Base-by-base conservation (phyloP, 495 filamentous ascomycete species). In the Penicillium simplicissimum region DNA sequence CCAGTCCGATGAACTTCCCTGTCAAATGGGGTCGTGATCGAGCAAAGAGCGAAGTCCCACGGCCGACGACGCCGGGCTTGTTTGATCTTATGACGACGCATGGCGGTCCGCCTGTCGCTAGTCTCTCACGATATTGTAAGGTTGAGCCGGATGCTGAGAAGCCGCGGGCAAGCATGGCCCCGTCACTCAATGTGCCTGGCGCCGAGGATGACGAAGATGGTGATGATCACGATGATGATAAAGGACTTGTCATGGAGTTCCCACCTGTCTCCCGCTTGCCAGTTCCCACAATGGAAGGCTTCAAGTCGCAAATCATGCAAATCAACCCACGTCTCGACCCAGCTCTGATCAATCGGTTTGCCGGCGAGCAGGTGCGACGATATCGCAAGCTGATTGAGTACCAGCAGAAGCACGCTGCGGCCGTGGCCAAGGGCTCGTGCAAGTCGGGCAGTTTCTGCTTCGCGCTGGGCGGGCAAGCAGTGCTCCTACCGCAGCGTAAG, bases 271-370 rank as follows among this genome's bases (percentile, higher is more conserved):
- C 73, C 2, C 70, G 74, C 31, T 63, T 78, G n/a, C 89, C 90
- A 57, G 79, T 87, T 23, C 92, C 94, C 5, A 94, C 85, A 8
- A 73, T 85, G 17, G 85, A 87, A 54, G 92, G 93, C 5, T 97
- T 97, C 74, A 86, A 85, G 61, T 76, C 82, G 11, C 91, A 96
- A 71, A 83, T 96, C 19, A 76, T 85, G 61, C 79, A 85, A 63
- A 73, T 92, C 35, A 93, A 93, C 64, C 90, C 92, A 13, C 78
- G 80, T 4, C 71, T 90, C n/a, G 79, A 84, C 52, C 81, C 77
- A 17, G 90, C 84, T 67, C 77, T 97, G 64, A 82, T 94, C 17
- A 88, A 94, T n/a, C 86, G 94, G 47, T 88, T 96, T 64, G 90
- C 89, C 0, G 79, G 88, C 58, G 91, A 96, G 67, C 91, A 97